Evolutionary conservation across 176 grass and related monocot species (phyloP).

Genomic region (Cymbopogon citratus): DNA sequence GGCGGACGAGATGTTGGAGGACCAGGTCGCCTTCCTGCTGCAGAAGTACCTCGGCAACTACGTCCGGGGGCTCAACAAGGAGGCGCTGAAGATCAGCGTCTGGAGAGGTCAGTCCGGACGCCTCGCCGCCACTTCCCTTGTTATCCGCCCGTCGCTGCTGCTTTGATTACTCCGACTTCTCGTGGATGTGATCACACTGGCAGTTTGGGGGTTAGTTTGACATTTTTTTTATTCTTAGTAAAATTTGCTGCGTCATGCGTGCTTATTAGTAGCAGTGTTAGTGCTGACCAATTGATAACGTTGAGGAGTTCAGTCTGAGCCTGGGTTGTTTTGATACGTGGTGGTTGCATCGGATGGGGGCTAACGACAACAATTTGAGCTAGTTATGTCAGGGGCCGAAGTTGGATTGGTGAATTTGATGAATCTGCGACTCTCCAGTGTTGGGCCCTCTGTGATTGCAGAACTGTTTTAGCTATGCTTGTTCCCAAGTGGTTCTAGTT

Average conservation of each 20-base stretch:
- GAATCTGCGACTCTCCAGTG: neutral
- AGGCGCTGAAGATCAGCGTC: constrained; percentile 96
- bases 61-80: constrained; percentile 88
- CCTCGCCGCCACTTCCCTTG: neutral
- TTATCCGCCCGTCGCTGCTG: neutral
- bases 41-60: constrained; percentile 98
- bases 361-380: neutral
- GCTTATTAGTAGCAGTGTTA: neutral
- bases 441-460: neutral
- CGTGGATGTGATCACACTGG: neutral
- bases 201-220: constrained; percentile 1
- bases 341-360: constrained; percentile 1
- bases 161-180: neutral
- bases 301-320: neutral
- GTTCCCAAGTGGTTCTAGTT: neutral
- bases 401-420: constrained; percentile 8
- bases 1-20: constrained; percentile 80
- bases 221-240: neutral
- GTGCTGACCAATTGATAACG: neutral
- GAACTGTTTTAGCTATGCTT: neutral
- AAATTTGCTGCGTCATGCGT: neutral
- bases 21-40: constrained; percentile 82
- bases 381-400: neutral
- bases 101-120: constrained; percentile 60
- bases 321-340: neutral